Conservation (phyloP, 306 rosid species). For the Cajanus cajan region DNA sequence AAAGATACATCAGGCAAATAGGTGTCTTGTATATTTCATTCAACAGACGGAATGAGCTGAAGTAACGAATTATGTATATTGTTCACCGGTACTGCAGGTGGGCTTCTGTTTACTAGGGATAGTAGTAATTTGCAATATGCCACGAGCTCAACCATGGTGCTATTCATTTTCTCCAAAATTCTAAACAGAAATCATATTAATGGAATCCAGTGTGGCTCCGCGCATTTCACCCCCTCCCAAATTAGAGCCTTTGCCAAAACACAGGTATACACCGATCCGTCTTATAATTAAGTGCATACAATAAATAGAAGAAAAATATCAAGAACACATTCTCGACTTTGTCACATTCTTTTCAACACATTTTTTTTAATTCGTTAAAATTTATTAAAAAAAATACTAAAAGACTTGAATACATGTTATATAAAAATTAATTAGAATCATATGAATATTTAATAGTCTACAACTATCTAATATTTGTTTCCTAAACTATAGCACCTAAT, state of each 20-base stretch:
- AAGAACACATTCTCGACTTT: no score
- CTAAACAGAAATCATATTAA: conserved; percentile 38
- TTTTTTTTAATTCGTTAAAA: no score
- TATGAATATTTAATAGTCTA: no score
- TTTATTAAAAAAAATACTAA: no score
- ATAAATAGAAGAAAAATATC: no score
- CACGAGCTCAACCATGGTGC: conserved; percentile 62
- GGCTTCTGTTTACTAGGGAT: conserved; percentile 70
- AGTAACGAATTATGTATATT: background rate
- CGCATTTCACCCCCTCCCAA: conserved; percentile 49
- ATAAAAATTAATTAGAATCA: no score
- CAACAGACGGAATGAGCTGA: background rate
- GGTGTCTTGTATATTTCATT: background rate
- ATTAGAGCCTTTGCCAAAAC: conserved; percentile 67
- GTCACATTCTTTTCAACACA: no score
- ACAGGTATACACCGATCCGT: conserved; percentile 46
- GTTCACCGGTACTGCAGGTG: conserved; percentile 57
- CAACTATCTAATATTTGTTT: no score
- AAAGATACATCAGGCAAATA: background rate
- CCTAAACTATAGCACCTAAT: no score
- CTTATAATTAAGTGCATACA: background rate
- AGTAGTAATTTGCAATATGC: conserved; percentile 74
- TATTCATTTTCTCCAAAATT: conserved; percentile 60
- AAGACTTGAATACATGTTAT: no score
- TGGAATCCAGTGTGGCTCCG: conserved; percentile 69